These are phyloP conservation scores for Diaporthe australafricana DNA, from an alignment of 2,329 filamentous ascomycete genomes.

Conservation along the genomic window DNA sequence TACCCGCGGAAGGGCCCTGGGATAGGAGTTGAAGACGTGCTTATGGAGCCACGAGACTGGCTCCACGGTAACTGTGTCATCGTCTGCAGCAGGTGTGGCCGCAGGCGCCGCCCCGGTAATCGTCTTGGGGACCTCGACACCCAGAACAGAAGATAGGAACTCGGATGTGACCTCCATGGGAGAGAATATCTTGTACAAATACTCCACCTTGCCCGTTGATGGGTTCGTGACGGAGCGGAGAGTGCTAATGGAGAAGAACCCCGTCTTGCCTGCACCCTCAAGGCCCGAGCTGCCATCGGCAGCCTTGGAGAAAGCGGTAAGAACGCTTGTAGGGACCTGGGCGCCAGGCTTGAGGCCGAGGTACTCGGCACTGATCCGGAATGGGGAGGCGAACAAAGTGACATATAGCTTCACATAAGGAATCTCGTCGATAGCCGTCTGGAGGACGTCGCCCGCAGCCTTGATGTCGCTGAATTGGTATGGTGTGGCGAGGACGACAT, in stretches of 20 bases:
- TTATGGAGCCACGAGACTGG: constrained; percentile 82
- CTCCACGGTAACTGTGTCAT: constrained; percentile 50
- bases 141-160: constrained; percentile 66
- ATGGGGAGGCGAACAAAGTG: constrained; percentile 85
- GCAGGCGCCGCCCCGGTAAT: constrained; percentile 27
- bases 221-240: constrained; percentile 74
- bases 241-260: constrained; percentile 89
- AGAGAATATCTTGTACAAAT: constrained; percentile 75
- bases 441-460: constrained; percentile 73
- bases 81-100: constrained; percentile 40
- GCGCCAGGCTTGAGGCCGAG: constrained; percentile 75
- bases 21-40: constrained; percentile 86
- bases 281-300: constrained; percentile 63
- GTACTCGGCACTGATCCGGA: constrained; percentile 75
- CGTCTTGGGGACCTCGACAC: constrained; percentile 57
- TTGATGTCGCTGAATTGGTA: constrained; percentile 82
- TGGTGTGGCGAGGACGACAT: constrained; percentile 85
- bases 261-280: constrained; percentile 75
- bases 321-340: constrained; percentile 76
- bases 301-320: constrained; percentile 80
- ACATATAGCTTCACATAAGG: constrained; percentile 90
- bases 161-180: constrained; percentile 62
- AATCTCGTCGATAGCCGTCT: constrained; percentile 78
- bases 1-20: constrained; percentile 83
- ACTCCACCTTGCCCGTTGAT: constrained; percentile 63